phyloP scores from a whole-genome alignment of 73 alveolate species.

The Tetrahymena elliotti region DNA sequence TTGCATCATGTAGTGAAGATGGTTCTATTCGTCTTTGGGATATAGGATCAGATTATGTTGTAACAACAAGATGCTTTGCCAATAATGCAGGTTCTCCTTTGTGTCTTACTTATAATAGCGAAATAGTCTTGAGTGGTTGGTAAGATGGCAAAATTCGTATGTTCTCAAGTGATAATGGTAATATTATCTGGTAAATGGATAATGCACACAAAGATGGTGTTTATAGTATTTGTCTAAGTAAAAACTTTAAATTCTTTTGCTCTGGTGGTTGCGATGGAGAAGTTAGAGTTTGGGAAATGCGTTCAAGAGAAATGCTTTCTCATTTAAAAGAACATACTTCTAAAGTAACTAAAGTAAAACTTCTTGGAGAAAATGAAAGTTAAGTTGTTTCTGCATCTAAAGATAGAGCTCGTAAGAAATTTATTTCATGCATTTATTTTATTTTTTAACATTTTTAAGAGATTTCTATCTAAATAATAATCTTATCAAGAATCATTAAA shows the following conservation, averaged over 20 bases:
- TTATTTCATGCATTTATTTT: conserved; percentile 19
- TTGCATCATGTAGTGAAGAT: conserved; percentile 89
- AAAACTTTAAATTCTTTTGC: conserved; percentile 72
- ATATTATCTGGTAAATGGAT: conserved; percentile 91
- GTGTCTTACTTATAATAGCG: conserved; percentile 84
- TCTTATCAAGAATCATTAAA: no score
- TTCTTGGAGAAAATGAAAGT: conserved; percentile 77
- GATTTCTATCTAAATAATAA: no score
- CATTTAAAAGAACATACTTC: conserved; percentile 91
- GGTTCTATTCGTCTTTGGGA: conserved; percentile 95
- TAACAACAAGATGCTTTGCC: conserved; percentile 71
- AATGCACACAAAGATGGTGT: conserved; percentile 96
- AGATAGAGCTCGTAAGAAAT: conserved; percentile 64
- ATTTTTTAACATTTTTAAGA: no score
- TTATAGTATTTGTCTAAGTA: conserved; percentile 69
- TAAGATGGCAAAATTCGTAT: conserved; percentile 86
- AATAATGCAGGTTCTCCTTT: conserved; percentile 70
- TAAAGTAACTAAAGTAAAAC: conserved; percentile 80
- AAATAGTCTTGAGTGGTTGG: conserved; percentile 92
- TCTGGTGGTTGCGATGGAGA: conserved; percentile 94
- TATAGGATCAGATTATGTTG: conserved; percentile 78
- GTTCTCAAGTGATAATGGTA: conserved; percentile 75
- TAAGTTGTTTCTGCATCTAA: conserved; percentile 80
- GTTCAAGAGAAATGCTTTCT: conserved; percentile 88
- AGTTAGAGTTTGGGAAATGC: conserved; percentile 92